Base-by-base conservation (phyloP, 2,329 filamentous ascomycete genomes). In the Macroventuria anomochaeta region DNA sequence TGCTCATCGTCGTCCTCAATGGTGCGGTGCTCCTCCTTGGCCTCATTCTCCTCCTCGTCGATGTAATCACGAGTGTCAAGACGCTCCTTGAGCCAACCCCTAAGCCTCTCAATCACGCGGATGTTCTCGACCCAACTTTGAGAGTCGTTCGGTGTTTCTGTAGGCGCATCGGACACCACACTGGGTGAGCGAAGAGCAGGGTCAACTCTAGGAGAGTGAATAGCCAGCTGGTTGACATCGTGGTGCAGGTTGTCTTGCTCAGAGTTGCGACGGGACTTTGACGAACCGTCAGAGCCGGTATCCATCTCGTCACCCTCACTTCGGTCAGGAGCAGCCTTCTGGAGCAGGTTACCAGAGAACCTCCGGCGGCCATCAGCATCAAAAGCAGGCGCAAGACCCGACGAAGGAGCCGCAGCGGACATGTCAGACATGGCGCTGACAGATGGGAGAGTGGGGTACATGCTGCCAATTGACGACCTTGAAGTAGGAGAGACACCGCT, bases 381-480 rank as follows among this genome's bases (percentile, higher is more conserved):
- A 64, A 85, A 86, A 26, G 82, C 79, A 26, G 81, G 81, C 26
- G 88, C 90, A 13, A 93, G 83, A 18, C 88, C 88, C 12, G 89
- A 86, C 2, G 89, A 80, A 2, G 84, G 83, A 11, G 84, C 84
- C n/a, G 83, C 87, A 31, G 87, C 85, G 33, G 79, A 74, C 68
- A 83, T 79, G 53, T 81, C 80, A 46, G 84, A 84, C 71, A 88
- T 88, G 37, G 87, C 83, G 53, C 83, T 86, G 44, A 90, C 87
- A 38, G 89, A 83, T 12, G 85, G 89, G 26, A 95, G 83, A 59
- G 81, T 90, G 15, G 90, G 90, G 74, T 95, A 95, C 76, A 90
- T 84, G 66, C 85, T 83, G 37, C 84, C 61, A 37, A 73, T 84
- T 37, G 79, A 79, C 11, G 70, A 59, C 33, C 87, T 83, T 11